Evolutionary conservation across 164 flowering plant genomes (phyloP).

Genomic region (Chimonanthus praecox): DNA sequence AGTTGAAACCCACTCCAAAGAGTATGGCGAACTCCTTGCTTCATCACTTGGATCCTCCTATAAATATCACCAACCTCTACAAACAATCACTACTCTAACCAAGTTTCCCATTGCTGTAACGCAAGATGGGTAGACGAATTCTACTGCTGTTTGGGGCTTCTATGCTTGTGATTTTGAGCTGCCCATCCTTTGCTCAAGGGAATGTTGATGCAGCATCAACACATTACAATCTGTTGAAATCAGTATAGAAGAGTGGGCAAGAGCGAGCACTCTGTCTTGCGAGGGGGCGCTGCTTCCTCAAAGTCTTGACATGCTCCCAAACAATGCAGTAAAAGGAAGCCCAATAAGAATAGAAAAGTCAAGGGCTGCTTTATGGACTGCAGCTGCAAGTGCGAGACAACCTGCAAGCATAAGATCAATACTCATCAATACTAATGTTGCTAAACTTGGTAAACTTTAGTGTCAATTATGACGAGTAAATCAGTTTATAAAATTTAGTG

Average conservation of each 20-base stretch:
- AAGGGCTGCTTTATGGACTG: slow-evolving; percentile 62
- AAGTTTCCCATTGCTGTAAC: not conserved
- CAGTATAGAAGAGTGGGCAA: slow-evolving; percentile 21
- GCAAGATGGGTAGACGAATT: not conserved
- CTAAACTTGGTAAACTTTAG: not conserved
- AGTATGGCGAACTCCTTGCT: not conserved
- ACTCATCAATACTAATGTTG: not conserved
- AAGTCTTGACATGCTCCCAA: slow-evolving; percentile 37
- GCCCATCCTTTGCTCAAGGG: not conserved
- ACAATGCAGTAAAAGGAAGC: slow-evolving; percentile 50
- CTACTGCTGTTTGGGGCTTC: not conserved
- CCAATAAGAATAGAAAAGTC: slow-evolving; percentile 36
- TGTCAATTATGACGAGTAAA: too few relatives aligned
- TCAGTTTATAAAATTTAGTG: too few relatives aligned
- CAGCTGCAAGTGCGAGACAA: slow-evolving; percentile 54
- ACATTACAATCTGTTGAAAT: slow-evolving; percentile 21
- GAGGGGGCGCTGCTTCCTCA: slow-evolving; percentile 24
- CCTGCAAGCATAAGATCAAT: slow-evolving; percentile 53
- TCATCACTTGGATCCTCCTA: not conserved
- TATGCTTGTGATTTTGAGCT: slow-evolving; percentile 2
- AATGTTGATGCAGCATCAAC: slow-evolving; percentile 22
- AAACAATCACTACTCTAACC: not conserved
- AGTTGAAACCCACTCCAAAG: not conserved
- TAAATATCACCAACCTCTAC: not conserved
- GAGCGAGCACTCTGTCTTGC: slow-evolving; percentile 34